Evolutionary conservation across 2,329 filamentous ascomycete genomes (phyloP).

Genomic region (Diaporthe capsici): DNA sequence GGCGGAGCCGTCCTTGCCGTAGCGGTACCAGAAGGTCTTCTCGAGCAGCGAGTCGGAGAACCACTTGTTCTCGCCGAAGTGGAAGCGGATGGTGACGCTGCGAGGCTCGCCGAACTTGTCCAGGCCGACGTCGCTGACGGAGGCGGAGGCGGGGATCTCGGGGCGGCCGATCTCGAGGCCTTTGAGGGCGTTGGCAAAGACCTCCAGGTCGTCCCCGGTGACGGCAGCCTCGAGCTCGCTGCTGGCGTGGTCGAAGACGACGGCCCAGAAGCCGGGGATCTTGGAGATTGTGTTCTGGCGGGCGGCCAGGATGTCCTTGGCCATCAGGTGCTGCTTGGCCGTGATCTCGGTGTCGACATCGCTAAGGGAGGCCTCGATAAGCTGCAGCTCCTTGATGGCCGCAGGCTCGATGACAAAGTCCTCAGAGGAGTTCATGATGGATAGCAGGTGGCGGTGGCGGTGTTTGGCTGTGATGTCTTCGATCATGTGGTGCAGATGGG

Average conservation of each 20-base stretch:
- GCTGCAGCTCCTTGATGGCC: slow-evolving; percentile 52
- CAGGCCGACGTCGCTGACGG: slow-evolving; percentile 50
- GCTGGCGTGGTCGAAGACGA: slow-evolving; percentile 71
- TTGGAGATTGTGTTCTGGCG: slow-evolving; percentile 69
- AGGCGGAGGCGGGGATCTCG: slow-evolving; percentile 55
- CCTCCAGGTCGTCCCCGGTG: slow-evolving; percentile 69
- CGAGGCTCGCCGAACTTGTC: slow-evolving; percentile 70
- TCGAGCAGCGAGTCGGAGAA: slow-evolving; percentile 72
- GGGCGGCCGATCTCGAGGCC: slow-evolving; percentile 64
- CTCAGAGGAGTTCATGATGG: slow-evolving; percentile 41
- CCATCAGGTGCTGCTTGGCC: slow-evolving; percentile 51
- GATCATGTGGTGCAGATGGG: background rate
- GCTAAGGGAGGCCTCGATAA: slow-evolving; percentile 49
- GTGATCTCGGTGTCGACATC: slow-evolving; percentile 52
- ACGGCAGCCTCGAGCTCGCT: slow-evolving; percentile 76
- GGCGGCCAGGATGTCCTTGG: slow-evolving; percentile 63
- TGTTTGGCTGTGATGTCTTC: slow-evolving; percentile 8
- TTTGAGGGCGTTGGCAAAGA: slow-evolving; percentile 70
- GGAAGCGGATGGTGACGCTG: slow-evolving; percentile 68
- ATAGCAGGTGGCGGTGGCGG: slow-evolving; percentile 63
- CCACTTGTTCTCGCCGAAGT: slow-evolving; percentile 73
- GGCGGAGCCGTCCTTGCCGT: slow-evolving; percentile 59
- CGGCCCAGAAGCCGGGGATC: slow-evolving; percentile 78
- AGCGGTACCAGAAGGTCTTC: slow-evolving; percentile 78
- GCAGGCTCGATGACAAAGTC: slow-evolving; percentile 49